phyloP scores from a whole-genome alignment of 257 asterid species.

The Hygrophila difformis region DNA sequence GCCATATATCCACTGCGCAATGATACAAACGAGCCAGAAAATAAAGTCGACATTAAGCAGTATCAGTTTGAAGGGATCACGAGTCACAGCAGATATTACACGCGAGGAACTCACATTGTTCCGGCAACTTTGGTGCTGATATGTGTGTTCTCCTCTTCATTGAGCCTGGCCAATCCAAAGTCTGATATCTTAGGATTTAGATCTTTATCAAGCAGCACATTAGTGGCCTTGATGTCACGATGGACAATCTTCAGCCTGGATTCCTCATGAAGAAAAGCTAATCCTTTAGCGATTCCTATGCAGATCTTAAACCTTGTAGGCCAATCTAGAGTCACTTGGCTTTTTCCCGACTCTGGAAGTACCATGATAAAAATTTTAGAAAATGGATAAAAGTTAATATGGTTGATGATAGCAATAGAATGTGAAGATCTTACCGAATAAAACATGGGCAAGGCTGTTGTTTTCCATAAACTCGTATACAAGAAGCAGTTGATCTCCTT shows the following conservation, averaged over 20 bases:
- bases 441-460: constrained; percentile 68
- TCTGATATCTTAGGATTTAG: constrained; percentile 84
- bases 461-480: constrained; percentile 85
- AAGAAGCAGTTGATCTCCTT: constrained; percentile 69
- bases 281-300: constrained; percentile 75
- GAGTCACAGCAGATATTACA: background rate
- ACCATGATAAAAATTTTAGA: background rate
- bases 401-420: background rate
- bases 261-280: constrained; percentile 82
- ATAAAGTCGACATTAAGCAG: background rate
- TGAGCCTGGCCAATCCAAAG: constrained; percentile 86
- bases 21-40: background rate
- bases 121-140: constrained; percentile 92
- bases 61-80: too few relatives aligned
- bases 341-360: constrained; percentile 34
- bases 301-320: constrained; percentile 69
- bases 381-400: background rate
- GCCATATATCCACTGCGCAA: constrained; percentile 88
- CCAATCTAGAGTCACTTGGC: constrained; percentile 70
- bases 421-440: constrained; percentile 39
- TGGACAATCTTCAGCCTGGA: constrained; percentile 80
- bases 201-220: constrained; percentile 70
- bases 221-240: constrained; percentile 89
- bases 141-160: constrained; percentile 74
- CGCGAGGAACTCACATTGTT: constrained; percentile 53